Base-by-base conservation (phyloP, 2,329 filamentous ascomycete genomes). In the Cladosporium sp. region DNA sequence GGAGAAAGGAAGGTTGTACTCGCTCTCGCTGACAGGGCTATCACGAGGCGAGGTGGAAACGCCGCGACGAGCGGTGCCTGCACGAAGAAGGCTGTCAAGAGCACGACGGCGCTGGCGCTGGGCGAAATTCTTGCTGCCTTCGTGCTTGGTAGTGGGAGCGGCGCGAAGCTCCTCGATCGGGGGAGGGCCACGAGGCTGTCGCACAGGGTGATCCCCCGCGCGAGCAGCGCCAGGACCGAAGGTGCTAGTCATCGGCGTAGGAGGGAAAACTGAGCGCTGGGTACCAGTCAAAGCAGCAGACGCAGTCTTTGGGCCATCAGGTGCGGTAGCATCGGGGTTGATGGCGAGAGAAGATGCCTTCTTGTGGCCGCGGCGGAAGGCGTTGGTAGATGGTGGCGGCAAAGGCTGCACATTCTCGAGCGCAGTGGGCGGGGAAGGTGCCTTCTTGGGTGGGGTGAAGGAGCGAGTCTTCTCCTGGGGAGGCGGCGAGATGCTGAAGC, bases 51-150 rank as follows among this genome's bases (percentile, higher is more conserved):
- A 84, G 69, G 90, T 91, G 66, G 89, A 83, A 80, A 86, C 83
- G 67, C 82, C 86, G 65, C 94, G 92, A 67, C 95, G 91, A 75
- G 93, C 92, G 69, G 95, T 86, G 18, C 94, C 93, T 63, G 94
- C 94, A 70, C 91, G 91, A 68, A 97, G 91, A 59, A 99, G 86
- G 76, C 93, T 97, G 81, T 93, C 89, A 53, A 99, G 89, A 29
- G 95, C 95, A 72, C 91, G 93, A 69, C 94, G 92, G 67, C 95
- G 92, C 74, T 96, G 93, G 68, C 95, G 93, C 65, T 93, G 89
- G 12, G 91, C 91, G 80, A 99, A 99, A 82, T 99, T 99, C 87
- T 97, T 84, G 88, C 94, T 97, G 28, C 94, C 95, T 78, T 98
- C 94, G 69, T 94, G 88, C 81, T 93, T 97, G 71, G 92, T 89